These are phyloP conservation scores for Streptanthus diversifolius DNA, from an alignment of 345 rosid species.

Conservation along the genomic window DNA sequence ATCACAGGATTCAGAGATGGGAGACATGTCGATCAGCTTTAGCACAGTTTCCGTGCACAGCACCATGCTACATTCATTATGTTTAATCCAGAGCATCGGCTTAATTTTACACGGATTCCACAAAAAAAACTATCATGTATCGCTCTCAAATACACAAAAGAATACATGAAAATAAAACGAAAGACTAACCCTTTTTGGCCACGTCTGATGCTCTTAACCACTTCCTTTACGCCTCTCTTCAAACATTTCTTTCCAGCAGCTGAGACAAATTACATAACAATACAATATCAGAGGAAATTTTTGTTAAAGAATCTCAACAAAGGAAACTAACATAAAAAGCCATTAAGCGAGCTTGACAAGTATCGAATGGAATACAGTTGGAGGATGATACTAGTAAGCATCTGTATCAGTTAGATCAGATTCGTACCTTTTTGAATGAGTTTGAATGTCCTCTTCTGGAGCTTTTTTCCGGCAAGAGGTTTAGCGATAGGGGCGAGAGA, in stretches of 20 bases:
- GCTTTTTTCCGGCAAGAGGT: conserved; percentile 92
- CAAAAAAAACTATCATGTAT: background rate
- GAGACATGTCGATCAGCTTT: conserved; percentile 20
- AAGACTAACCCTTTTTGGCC: conserved; percentile 74
- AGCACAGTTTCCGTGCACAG: conserved; percentile 43
- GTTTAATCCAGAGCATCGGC: conserved; percentile 52
- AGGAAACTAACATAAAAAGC: background rate
- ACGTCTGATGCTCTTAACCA: conserved; percentile 84
- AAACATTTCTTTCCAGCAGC: conserved; percentile 88
- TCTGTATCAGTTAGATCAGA: background rate
- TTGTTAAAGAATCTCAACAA: background rate
- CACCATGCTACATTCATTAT: conserved; percentile 54
- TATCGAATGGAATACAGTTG: background rate
- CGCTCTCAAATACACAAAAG: background rate
- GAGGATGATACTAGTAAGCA: background rate
- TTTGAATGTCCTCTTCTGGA: conserved; percentile 76
- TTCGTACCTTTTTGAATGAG: conserved; percentile 74
- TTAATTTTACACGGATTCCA: conserved; percentile 32
- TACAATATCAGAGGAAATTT: background rate
- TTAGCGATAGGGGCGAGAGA: conserved; percentile 84
- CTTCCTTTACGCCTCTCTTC: conserved; percentile 99
- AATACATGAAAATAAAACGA: background rate
- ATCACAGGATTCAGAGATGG: conserved; percentile 16
- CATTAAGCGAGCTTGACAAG: background rate
- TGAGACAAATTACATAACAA: conserved; percentile 21